Percentiles rank a stretch among this genome's conserved stretches.
phyloP scores from a whole-genome alignment of 306 rosid species.

The Adenanthera pavonina region DNA sequence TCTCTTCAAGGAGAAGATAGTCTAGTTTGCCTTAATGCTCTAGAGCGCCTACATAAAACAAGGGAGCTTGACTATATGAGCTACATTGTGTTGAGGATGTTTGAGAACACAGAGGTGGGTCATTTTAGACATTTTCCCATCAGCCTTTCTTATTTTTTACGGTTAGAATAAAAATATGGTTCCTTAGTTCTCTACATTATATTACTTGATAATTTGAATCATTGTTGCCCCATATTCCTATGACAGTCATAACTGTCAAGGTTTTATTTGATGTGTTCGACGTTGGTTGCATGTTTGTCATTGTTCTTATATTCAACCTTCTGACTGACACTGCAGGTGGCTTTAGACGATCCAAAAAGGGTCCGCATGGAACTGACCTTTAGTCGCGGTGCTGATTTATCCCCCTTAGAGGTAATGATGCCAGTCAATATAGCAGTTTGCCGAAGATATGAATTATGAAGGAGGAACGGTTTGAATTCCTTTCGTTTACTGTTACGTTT shows the following conservation, averaged over 20 bases:
- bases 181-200: constrained; percentile 22
- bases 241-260: neutral
- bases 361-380: constrained; percentile 87
- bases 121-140: constrained; percentile 30
- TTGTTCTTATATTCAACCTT: constrained; percentile 1
- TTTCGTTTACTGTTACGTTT: constrained; percentile 1
- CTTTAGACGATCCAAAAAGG: constrained; percentile 84
- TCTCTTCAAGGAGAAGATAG: constrained; percentile 91
- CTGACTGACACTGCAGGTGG: constrained; percentile 48
- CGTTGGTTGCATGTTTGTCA: neutral
- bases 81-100: constrained; percentile 88
- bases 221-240: constrained; percentile 23
- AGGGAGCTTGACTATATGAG: constrained; percentile 99
- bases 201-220: constrained; percentile 25
- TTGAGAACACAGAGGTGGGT: constrained; percentile 88
- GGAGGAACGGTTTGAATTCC: constrained; percentile 10
- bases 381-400: constrained; percentile 97
- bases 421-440: constrained; percentile 16
- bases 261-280: neutral
- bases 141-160: constrained; percentile 18
- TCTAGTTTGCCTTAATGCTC: constrained; percentile 65
- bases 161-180: neutral
- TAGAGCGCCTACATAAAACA: constrained; percentile 76
- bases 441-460: neutral
- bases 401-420: constrained; percentile 83